These are phyloP conservation scores for Imleria badia DNA, from an alignment of 768 basidiomycete species.

Conservation along the genomic window DNA sequence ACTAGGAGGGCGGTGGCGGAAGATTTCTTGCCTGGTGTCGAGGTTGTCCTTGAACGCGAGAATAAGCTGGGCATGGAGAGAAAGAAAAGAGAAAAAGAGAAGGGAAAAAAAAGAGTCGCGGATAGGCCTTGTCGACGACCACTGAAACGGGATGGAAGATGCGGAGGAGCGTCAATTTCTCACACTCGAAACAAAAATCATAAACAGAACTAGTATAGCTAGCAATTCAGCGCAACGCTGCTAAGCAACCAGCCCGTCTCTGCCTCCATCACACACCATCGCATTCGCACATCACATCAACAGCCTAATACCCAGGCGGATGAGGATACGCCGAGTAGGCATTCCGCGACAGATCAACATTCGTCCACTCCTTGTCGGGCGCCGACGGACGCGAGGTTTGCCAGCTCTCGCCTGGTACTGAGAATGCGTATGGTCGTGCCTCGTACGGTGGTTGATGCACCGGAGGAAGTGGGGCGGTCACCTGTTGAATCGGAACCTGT, in stretches of 20 bases:
- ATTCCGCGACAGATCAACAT: neutral
- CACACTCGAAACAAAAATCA: too few relatives aligned
- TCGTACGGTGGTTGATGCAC: neutral
- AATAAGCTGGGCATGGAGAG: conserved; percentile 71
- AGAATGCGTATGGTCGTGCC: conserved; percentile 1
- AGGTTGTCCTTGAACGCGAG: conserved; percentile 65
- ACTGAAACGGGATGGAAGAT: conserved; percentile 11
- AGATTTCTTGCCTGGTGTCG: conserved; percentile 49
- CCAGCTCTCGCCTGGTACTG: neutral
- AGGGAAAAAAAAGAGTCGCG: conserved; percentile 3
- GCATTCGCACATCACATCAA: too few relatives aligned
- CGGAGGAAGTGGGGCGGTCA: neutral
- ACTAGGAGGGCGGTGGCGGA: conserved; percentile 6
- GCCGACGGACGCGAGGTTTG: neutral
- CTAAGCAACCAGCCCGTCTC: neutral
- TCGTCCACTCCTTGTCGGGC: conserved; percentile 1
- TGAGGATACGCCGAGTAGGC: too few relatives aligned
- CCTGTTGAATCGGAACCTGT: neutral
- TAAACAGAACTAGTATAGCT: too few relatives aligned
- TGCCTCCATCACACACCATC: neutral
- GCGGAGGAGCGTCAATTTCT: conserved; percentile 24
- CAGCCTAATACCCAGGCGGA: too few relatives aligned
- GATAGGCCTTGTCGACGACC: conserved; percentile 15
- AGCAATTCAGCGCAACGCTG: neutral
- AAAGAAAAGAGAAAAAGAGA: neutral